Evolutionary conservation across 768 basidiomycete genomes (phyloP).

Genomic region (Hygrocybe coccinea): DNA sequence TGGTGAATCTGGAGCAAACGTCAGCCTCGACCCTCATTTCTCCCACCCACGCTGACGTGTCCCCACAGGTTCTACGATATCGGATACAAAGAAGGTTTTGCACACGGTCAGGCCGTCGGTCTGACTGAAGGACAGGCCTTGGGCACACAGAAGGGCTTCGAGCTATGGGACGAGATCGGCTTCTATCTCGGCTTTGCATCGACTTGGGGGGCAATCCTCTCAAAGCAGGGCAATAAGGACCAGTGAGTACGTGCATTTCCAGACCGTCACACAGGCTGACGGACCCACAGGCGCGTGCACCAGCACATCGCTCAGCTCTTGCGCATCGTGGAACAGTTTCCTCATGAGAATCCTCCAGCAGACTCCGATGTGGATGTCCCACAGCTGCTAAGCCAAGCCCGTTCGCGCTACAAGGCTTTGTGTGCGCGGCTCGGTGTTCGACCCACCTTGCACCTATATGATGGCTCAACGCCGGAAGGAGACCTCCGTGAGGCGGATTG

Average conservation of each 20-base stretch:
- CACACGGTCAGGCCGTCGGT: slow-evolving; percentile 85
- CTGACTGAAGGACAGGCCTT: slow-evolving; percentile 86
- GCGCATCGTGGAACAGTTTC: slow-evolving; percentile 69
- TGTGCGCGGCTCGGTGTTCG: slow-evolving; percentile 76
- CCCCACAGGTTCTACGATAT: slow-evolving; percentile 66
- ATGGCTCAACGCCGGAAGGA: slow-evolving; percentile 12
- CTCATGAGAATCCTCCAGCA: slow-evolving; percentile 64
- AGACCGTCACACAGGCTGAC: too few relatives aligned
- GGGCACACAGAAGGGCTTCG: slow-evolving; percentile 86
- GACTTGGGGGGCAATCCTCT: slow-evolving; percentile 58
- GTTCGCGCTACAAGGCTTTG: slow-evolving; percentile 80
- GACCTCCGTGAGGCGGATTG: too few relatives aligned
- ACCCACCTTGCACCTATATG: slow-evolving; percentile 37
- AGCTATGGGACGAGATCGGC: slow-evolving; percentile 96
- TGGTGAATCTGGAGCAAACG: slow-evolving; percentile 63
- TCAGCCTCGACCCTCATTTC: slow-evolving; percentile 25
- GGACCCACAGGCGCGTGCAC: slow-evolving; percentile 52
- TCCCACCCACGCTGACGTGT: slow-evolving; percentile 1
- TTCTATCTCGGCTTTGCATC: slow-evolving; percentile 84
- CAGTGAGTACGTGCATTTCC: slow-evolving; percentile 38
- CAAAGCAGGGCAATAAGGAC: slow-evolving; percentile 38
- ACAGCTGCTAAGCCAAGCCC: slow-evolving; percentile 75
- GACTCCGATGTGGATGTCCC: slow-evolving; percentile 59
- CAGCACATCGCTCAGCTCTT: slow-evolving; percentile 69
- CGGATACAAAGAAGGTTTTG: slow-evolving; percentile 74